phyloP scores from a whole-genome alignment of 2,329 filamentous ascomycete genomes.

The Colletotrichum sp. region DNA sequence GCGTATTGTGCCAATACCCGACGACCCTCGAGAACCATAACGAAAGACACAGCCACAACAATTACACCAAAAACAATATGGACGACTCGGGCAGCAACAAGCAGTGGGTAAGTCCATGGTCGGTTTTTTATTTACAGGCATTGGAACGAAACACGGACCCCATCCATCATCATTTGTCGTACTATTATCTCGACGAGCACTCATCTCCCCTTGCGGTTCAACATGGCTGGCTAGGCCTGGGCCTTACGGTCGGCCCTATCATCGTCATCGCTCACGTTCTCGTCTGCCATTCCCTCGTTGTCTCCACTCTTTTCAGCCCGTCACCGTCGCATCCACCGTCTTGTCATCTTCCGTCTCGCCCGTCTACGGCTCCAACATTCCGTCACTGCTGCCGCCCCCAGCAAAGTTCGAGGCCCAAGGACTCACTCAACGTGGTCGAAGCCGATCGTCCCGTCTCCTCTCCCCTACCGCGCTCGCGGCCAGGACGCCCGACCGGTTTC shows the following conservation, averaged over 20 bases:
- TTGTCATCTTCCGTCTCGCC: background rate
- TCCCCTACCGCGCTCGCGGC: background rate
- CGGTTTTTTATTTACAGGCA: background rate
- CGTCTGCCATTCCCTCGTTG: conserved; percentile 24
- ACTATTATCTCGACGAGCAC: background rate
- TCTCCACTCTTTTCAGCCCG: background rate
- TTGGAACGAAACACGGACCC: background rate
- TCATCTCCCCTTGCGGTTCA: background rate
- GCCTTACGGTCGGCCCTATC: background rate
- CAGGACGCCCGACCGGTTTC: background rate
- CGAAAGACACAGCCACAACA: background rate
- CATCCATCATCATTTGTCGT: background rate
- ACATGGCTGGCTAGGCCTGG: background rate
- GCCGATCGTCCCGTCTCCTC: conserved; percentile 13
- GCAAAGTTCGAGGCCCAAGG: background rate
- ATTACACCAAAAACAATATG: background rate
- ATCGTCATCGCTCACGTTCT: conserved; percentile 12
- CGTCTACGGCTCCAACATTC: background rate
- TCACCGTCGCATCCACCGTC: background rate
- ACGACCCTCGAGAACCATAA: background rate
- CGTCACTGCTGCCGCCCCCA: conserved; percentile 6
- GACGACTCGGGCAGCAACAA: conserved; percentile 44
- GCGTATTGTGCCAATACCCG: background rate
- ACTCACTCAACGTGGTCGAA: background rate
- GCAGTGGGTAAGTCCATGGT: conserved; percentile 48